These are phyloP conservation scores for Pythium volutum DNA, from an alignment of 352 stramenopile genomes.

Conservation along the genomic window DNA sequence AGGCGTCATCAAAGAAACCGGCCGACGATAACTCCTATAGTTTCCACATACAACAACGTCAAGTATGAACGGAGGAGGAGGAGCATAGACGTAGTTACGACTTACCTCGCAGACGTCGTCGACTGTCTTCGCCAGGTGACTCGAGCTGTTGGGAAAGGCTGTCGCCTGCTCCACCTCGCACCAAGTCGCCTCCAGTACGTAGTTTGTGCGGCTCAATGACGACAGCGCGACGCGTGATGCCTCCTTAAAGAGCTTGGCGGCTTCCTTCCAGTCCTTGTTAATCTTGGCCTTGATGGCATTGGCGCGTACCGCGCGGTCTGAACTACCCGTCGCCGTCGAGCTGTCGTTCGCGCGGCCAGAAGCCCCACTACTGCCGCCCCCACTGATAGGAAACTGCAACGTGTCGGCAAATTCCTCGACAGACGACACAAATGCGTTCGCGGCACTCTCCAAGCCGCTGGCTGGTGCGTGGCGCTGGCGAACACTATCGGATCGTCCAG, in stretches of 20 bases:
- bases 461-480: neutral
- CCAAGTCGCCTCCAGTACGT: constrained; percentile 62
- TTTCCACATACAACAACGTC: neutral
- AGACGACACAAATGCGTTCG: constrained; percentile 18
- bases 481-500: neutral
- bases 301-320: constrained; percentile 49
- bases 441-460: constrained; percentile 9
- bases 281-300: constrained; percentile 71
- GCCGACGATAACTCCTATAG: constrained; percentile 40
- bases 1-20: constrained; percentile 72
- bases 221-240: constrained; percentile 38
- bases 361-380: neutral
- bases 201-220: constrained; percentile 43
- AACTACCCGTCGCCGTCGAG: constrained; percentile 24
- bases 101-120: constrained; percentile 48
- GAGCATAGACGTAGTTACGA: neutral
- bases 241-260: constrained; percentile 46
- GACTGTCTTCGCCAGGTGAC: constrained; percentile 40
- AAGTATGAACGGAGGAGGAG: neutral
- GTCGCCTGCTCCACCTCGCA: constrained; percentile 56
- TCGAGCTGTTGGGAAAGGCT: constrained; percentile 36
- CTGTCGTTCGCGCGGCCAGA: neutral
- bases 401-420: constrained; percentile 18
- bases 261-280: constrained; percentile 65
- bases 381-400: constrained; percentile 5